Evolutionary conservation across 371 early-diverging fungal species (phyloP), one percentile per base, ranked within the genome.

Genomic region (Mortierella sp.): DNA sequence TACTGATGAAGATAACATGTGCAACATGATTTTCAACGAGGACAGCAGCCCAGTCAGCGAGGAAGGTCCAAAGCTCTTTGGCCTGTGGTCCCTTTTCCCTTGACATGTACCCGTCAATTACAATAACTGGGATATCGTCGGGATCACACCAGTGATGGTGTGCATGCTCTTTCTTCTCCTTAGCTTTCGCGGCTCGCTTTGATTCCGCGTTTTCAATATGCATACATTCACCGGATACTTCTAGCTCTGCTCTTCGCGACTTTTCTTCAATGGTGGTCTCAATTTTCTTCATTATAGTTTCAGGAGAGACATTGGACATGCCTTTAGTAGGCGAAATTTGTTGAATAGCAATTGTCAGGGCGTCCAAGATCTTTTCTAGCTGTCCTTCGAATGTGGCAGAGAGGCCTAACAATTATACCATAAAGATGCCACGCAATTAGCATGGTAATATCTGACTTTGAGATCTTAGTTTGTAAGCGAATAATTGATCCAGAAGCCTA

Each of bases 1-100:
- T 90, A 61, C 90, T 92, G 2, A 96, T 90, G 78, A 97, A 93
- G 17, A 98, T 87, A n/a, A 97, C 96, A 82, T 98, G 96, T 1
- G 97, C 97, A 59, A 95, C 82, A 45, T 89, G 90, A 19, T 90
- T 91, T 76, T 94, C 93, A 17, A 92, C 92, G 42, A 95, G 71
- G 6, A 90, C 71, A 7, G 91, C 89, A 12, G 93, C 92, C 91
- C 94, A 94, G 61, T 96, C 91, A 7, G 96, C 88, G 17, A 97
- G 56, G 23, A 89, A 84, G 17, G 92, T 90, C 87, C 94, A 93
- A 35, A 94, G 81, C 12, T 85, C 75, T 9, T 89, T 83, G 13
- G 87, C 83, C 58, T 87, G 84, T 5, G 58, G 82, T 26, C 86
- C 82, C 7, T 89, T 88, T 54, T 93, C 95, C 65, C 90, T 89